Base-by-base conservation (phyloP, 2,329 filamentous ascomycete species). In the Pseudogymnoascus sp. region DNA sequence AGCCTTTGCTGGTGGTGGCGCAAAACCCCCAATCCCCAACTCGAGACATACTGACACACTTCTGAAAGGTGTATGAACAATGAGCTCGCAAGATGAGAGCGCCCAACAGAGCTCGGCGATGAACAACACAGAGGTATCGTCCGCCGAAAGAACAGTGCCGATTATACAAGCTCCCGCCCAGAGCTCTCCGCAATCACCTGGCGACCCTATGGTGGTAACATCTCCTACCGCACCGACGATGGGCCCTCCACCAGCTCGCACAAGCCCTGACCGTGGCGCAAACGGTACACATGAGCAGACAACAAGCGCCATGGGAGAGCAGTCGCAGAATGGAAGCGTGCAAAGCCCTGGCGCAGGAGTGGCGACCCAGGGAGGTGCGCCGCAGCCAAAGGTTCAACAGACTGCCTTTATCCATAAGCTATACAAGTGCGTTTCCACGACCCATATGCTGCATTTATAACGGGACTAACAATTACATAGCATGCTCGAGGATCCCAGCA, bases 321-420 rank as follows among this genome's bases (percentile, higher is more conserved):
- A 72, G 75, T 77, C 63, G 78, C 79, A 66, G 62, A 68, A 67
- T 62, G 69, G 69, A 63, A 72, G 66, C 66, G 64, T 73, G 64
- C 68, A 69, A 62, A 70, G 69, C 37, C 72, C 71, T 61, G 74
- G 68, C 67, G 74, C 75, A 62, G 74, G 75, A 34, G 77, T 79
- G 1, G 76, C 81, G 39, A 87, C 88, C 19, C 86, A 87, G 0
- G 86, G 89, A 4, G 89, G 89, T 60, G 88, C 93, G 62, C 92
- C 96, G 74, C 93, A 96, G 74, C 93, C 95, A 65, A 99, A 99
- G 78, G 93, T 97, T 51, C 92, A 98, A 14, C 95, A 99, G 79
- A 98, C 95, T 10, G 95, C 95, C 21, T 99, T 99, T 73, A 98
- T 99, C 69, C 95, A 99, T 77, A 99, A 99, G 77, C 85, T 99